A percentile compares a stretch with the other conserved stretches of the same genome.
phyloP scores from a whole-genome alignment of 176 grass and related monocot species.

The Ensete glaucum region DNA sequence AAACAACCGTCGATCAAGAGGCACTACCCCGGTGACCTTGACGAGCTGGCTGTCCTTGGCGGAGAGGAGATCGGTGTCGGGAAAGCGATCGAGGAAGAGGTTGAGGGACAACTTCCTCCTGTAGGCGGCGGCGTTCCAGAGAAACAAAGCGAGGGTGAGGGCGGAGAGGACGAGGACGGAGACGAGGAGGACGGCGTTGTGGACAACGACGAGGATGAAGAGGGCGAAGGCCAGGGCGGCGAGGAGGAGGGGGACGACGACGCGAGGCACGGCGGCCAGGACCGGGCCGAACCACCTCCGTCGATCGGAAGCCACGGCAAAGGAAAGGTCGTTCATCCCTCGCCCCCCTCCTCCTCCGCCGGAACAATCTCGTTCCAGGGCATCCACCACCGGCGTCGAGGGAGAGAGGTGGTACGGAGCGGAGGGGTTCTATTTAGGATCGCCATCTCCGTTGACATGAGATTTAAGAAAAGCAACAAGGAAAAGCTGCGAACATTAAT shows the following conservation, averaged over 20 bases:
- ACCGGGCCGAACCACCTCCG: constrained; percentile 20
- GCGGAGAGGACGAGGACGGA: constrained; percentile 38
- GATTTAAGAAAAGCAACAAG: no score
- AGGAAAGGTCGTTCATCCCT: constrained; percentile 17
- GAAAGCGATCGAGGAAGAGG: constrained; percentile 50
- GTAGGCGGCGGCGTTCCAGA: constrained; percentile 64
- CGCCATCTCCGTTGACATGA: no score
- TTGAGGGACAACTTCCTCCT: constrained; percentile 38
- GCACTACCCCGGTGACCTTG: constrained; percentile 71
- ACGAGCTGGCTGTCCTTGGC: constrained; percentile 78
- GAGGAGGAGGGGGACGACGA: constrained; percentile 54
- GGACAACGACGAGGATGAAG: constrained; percentile 74
- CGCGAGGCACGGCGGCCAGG: constrained; percentile 34
- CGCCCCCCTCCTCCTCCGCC: not conserved
- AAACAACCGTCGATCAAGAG: not conserved
- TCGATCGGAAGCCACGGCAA: not conserved
- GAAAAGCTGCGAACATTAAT: no score
- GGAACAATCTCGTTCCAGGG: not conserved
- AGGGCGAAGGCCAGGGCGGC: constrained; percentile 52
- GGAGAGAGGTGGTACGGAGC: not conserved
- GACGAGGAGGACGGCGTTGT: constrained; percentile 50
- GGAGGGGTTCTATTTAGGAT: not conserved
- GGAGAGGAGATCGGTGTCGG: constrained; percentile 47
- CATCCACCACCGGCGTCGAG: not conserved
- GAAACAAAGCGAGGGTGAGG: constrained; percentile 42